Percentiles rank a stretch among this genome's conserved stretches.
These are phyloP conservation scores for Penicillium palitans DNA, from an alignment of 2,329 filamentous ascomycete genomes.

Conservation along the genomic window DNA sequence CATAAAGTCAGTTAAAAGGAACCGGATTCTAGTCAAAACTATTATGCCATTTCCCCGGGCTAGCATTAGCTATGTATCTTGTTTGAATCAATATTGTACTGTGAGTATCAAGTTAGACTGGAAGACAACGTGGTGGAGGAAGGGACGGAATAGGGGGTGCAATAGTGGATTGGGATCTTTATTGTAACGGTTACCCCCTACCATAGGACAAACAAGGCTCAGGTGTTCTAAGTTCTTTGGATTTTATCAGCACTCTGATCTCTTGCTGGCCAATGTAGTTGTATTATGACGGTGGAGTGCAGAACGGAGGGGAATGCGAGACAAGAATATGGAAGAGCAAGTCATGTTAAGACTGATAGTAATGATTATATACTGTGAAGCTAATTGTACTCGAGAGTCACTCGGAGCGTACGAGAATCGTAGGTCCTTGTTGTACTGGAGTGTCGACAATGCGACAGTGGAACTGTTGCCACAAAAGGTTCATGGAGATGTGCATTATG, in stretches of 20 bases:
- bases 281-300: neutral
- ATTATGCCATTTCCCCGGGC: neutral
- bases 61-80: neutral
- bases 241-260: neutral
- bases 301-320: neutral
- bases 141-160: neutral
- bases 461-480: neutral
- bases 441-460: constrained; percentile 2
- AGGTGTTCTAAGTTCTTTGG: neutral
- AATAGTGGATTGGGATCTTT: neutral
- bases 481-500: neutral
- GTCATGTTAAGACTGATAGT: neutral
- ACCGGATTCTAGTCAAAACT: neutral
- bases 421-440: constrained; percentile 2
- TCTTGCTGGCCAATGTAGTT: neutral
- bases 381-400: constrained; percentile 6
- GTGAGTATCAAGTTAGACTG: neutral
- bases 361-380: neutral
- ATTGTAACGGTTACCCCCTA: neutral
- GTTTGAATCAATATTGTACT: neutral
- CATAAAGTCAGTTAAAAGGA: neutral
- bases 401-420: constrained; percentile 1
- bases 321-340: neutral
- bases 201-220: neutral
- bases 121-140: neutral